phyloP scores from a whole-genome alignment of 352 stramenopile species.

The Phytopythium cucurbitacearum region DNA sequence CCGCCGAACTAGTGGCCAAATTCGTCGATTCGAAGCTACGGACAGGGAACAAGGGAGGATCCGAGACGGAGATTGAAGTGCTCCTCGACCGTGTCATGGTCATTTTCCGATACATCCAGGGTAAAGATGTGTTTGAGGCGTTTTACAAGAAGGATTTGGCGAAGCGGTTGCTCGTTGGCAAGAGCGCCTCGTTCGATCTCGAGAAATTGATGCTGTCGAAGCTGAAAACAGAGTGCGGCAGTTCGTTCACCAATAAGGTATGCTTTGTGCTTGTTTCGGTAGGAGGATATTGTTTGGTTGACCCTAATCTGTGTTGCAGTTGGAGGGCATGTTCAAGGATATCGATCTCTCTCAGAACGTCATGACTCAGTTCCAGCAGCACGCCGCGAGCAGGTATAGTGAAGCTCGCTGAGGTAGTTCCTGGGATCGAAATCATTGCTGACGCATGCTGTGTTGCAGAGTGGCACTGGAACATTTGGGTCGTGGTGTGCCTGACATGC shows the following conservation, averaged over 20 bases:
- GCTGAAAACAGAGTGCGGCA: constrained; percentile 97
- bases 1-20: constrained; percentile 90
- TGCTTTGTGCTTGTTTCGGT: neutral
- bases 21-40: constrained; percentile 90
- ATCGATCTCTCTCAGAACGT: constrained; percentile 95
- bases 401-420: constrained; percentile 2
- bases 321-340: constrained; percentile 99
- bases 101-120: constrained; percentile 95
- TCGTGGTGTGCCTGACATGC: constrained; percentile 83
- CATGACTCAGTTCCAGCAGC: constrained; percentile 90
- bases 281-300: no score
- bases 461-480: constrained; percentile 43
- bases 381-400: constrained; percentile 61
- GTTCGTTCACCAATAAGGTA: constrained; percentile 96
- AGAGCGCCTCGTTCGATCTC: constrained; percentile 90
- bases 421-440: neutral
- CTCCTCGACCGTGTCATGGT: constrained; percentile 92
- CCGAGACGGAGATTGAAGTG: constrained; percentile 84
- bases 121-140: constrained; percentile 98
- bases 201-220: constrained; percentile 97
- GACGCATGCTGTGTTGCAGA: constrained; percentile 15
- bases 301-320: constrained; percentile 26
- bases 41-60: constrained; percentile 79
- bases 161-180: constrained; percentile 93
- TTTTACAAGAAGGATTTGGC: constrained; percentile 98